Evolutionary conservation across 2,329 filamentous ascomycete species (phyloP).

Genomic region (Meredithiella fracta): DNA sequence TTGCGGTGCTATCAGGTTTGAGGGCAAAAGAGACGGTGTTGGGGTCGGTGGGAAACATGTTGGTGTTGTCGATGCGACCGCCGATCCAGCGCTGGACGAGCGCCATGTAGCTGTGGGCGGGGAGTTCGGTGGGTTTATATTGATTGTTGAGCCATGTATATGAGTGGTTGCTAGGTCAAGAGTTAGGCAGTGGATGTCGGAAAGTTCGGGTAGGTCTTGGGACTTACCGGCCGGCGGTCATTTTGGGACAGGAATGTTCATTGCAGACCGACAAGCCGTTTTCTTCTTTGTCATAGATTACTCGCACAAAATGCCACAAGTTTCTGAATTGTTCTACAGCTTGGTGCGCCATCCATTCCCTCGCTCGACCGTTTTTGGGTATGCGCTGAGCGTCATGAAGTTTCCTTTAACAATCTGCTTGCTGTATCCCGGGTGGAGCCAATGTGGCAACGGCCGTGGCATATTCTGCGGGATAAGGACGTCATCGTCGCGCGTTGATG

Average conservation of each 20-base stretch:
- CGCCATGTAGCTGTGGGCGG: slow-evolving; percentile 67
- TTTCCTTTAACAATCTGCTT: slow-evolving; percentile 77
- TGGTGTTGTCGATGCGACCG: slow-evolving; percentile 62
- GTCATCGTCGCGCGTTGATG: slow-evolving; percentile 12
- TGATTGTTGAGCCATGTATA: slow-evolving; percentile 75
- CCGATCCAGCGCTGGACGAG: slow-evolving; percentile 77
- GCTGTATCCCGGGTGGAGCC: slow-evolving; percentile 50
- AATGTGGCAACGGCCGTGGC: slow-evolving; percentile 34
- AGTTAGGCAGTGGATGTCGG: neutral
- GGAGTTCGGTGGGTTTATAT: slow-evolving; percentile 60
- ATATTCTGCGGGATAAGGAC: slow-evolving; percentile 11
- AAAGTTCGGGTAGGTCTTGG: neutral
- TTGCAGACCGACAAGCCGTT: slow-evolving; percentile 60
- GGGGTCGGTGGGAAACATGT: slow-evolving; percentile 63
- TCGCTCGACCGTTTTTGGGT: slow-evolving; percentile 67
- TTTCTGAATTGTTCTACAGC: slow-evolving; percentile 73
- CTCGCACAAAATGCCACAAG: slow-evolving; percentile 62
- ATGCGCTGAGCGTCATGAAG: slow-evolving; percentile 73
- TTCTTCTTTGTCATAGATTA: slow-evolving; percentile 61
- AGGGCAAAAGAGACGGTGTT: slow-evolving; percentile 38
- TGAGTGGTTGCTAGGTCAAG: slow-evolving; percentile 46
- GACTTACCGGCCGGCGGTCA: slow-evolving; percentile 70
- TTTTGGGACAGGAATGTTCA: slow-evolving; percentile 58
- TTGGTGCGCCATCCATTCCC: slow-evolving; percentile 84
- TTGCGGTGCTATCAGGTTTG: slow-evolving; percentile 32